Evolutionary conservation across 2,329 filamentous ascomycete species (phyloP), one percentile per base, ranked within the genome.

Genomic region (Fusarium robinianum): DNA sequence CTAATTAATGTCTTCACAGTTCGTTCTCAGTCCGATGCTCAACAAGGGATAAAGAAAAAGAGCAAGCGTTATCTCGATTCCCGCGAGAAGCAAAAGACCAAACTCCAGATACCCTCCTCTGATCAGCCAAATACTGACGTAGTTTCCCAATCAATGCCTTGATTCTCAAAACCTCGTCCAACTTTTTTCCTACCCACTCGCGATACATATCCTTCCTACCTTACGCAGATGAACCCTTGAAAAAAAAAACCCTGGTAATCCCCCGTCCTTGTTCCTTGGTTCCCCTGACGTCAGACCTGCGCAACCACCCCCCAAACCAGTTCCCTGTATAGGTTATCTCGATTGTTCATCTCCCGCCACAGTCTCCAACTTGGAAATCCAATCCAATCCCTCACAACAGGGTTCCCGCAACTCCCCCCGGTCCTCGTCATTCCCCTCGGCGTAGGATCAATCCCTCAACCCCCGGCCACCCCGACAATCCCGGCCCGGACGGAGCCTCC

Each of bases 181-280:
- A 19, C 18, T 3, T 41, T 10, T 40, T 40, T 10, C 26, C 45
- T 18, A 31, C 32, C n/a, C n/a, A n/a, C n/a, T n/a, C 29, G 30
- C 17, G 46, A 35, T 52, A 36, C 43, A 37, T 45, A 38, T 29
- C 45, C 49, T 23, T 48, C 18, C 21, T 36, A 39, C 32, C 27
- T 27, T n/a, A n/a, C n/a, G n/a, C n/a, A n/a, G n/a, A n/a, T n/a
- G n/a, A n/a, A n/a, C n/a, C n/a, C n/a, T n/a, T n/a, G n/a, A n/a
- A n/a, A n/a, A n/a, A n/a, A n/a, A 39, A 48, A 61, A 60, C 58
- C 52, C 55, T 60, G 58, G 57, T 53, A 46, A 52, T 25, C 33
- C 18, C 9, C n/a, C 31, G 17, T 39, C 37, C 32, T 36, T n/a
- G 32, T 56, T 61, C 58, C 58, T 38, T 58, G 58, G 22, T 41